These are phyloP conservation scores for Aureobasidium sp. DNA, from an alignment of 2,329 filamentous ascomycete species.

Conservation along the genomic window DNA sequence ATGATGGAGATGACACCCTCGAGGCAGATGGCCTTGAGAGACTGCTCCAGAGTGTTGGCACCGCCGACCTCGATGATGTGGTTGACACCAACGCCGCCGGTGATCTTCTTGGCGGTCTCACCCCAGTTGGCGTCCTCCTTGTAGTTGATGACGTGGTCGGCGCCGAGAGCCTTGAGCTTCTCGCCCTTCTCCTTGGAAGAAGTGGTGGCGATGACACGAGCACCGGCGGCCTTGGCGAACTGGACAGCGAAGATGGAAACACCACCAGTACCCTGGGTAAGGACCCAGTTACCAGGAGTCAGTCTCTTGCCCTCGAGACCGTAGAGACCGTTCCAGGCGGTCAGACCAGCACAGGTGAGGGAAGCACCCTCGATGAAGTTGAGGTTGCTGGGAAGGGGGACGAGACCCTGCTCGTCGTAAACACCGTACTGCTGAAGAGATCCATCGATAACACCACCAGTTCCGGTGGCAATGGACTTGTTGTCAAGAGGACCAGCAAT, in stretches of 20 bases:
- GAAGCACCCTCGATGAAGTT: conserved; percentile 39
- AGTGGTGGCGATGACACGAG: conserved; percentile 50
- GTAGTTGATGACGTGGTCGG: conserved; percentile 51
- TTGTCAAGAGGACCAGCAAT: conserved; percentile 40
- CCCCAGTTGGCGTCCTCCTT: conserved; percentile 45
- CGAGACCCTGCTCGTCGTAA: conserved; percentile 59
- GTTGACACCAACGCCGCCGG: conserved; percentile 49
- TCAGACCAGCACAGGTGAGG: conserved; percentile 38
- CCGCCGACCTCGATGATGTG: conserved; percentile 60
- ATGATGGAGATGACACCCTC: conserved; percentile 50
- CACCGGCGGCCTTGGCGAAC: conserved; percentile 45
- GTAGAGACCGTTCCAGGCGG: conserved; percentile 47
- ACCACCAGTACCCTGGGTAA: conserved; percentile 63
- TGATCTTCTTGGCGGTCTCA: conserved; percentile 42
- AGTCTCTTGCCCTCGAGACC: conserved; percentile 34
- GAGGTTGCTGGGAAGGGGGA: conserved; percentile 51
- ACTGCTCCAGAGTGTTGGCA: conserved; percentile 49
- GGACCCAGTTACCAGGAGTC: conserved; percentile 39
- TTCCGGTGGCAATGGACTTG: conserved; percentile 41
- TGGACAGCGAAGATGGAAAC: conserved; percentile 59
- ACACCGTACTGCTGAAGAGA: conserved; percentile 57
- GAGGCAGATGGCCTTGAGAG: conserved; percentile 31
- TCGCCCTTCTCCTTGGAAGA: conserved; percentile 42
- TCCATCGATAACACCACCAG: conserved; percentile 62
- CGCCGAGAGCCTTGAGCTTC: conserved; percentile 43